phyloP scores from a whole-genome alignment of 2,329 filamentous ascomycete genomes.

The Pyrenophora tritici-repentis region DNA sequence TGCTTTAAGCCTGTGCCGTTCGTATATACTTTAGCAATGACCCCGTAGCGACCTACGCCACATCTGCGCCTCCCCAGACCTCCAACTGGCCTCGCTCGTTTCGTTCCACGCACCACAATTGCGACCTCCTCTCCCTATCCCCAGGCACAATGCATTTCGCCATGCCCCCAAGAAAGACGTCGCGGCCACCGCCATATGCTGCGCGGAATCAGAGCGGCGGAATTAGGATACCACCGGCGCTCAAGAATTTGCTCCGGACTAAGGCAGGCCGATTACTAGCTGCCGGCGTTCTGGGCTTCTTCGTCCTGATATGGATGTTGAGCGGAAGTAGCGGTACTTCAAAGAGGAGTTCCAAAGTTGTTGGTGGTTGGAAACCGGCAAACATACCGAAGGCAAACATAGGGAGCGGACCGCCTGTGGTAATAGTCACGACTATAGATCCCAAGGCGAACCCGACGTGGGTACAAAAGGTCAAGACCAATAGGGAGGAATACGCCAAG shows the following conservation, averaged over 20 bases:
- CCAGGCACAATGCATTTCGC: constrained; percentile 75
- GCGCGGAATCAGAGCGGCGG: constrained; percentile 57
- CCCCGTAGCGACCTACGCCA: constrained; percentile 16
- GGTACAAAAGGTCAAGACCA: constrained; percentile 75
- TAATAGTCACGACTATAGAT: constrained; percentile 87
- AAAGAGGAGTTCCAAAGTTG: constrained; percentile 14
- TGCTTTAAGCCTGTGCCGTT: background rate
- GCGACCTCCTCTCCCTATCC: constrained; percentile 18
- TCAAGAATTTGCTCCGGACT: constrained; percentile 55
- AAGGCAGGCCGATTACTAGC: constrained; percentile 64
- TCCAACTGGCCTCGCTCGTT: constrained; percentile 29
- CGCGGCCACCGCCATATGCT: constrained; percentile 73
- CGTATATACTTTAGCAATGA: constrained; percentile 19
- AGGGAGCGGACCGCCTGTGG: constrained; percentile 59
- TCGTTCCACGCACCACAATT: constrained; percentile 12
- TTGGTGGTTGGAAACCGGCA: constrained; percentile 15
- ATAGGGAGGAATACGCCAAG: constrained; percentile 81
- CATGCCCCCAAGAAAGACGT: constrained; percentile 82
- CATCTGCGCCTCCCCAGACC: constrained; percentile 1
- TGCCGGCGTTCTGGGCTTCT: constrained; percentile 60
- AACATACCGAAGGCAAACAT: constrained; percentile 43
- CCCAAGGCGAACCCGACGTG: constrained; percentile 68
- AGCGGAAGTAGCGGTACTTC: constrained; percentile 32
- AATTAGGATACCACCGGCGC: constrained; percentile 50
- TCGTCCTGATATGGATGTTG: constrained; percentile 52